These are phyloP conservation scores for Suhomyces guaymorum DNA, from an alignment of 1,139 yeast species.

Conservation along the genomic window DNA sequence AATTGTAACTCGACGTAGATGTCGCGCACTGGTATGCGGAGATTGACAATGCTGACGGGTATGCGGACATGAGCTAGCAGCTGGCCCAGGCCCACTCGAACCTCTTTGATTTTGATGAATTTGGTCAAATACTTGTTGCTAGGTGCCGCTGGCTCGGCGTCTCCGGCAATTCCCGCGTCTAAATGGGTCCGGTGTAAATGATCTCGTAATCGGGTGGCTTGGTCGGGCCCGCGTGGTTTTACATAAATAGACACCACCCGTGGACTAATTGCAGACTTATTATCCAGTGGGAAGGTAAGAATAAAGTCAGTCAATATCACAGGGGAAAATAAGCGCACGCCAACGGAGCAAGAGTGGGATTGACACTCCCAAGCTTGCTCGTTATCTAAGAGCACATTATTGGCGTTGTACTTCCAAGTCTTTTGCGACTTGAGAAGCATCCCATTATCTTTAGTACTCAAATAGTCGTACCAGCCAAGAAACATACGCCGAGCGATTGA, in stretches of 20 bases:
- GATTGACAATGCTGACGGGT: constrained; percentile 38
- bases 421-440: constrained; percentile 13
- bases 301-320: constrained; percentile 41
- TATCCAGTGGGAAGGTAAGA: too few species aligned
- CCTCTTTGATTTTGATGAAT: constrained; percentile 36
- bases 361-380: constrained; percentile 39
- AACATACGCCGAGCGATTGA: constrained; percentile 30
- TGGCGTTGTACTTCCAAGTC: constrained; percentile 40
- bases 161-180: constrained; percentile 1
- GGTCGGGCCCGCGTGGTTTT: constrained; percentile 28
- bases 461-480: constrained; percentile 46
- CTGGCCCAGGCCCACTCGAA: constrained; percentile 13
- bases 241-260: constrained; percentile 28
- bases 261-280: constrained; percentile 14
- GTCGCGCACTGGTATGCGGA: constrained; percentile 36
- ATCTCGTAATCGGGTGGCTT: constrained; percentile 18
- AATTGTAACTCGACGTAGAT: constrained; percentile 36
- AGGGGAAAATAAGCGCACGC: constrained; percentile 36
- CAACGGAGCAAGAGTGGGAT: constrained; percentile 32
- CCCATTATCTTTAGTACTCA: constrained; percentile 20
- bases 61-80: constrained; percentile 33
- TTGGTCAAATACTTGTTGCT: constrained; percentile 30
- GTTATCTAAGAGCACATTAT: constrained; percentile 39
- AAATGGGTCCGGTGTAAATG: constrained; percentile 23
- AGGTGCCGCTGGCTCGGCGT: too few species aligned